Percentiles rank a stretch among this genome's conserved stretches.
These are phyloP conservation scores for Curvularia spicifera DNA, from an alignment of 2,329 filamentous ascomycete genomes.

Conservation along the genomic window DNA sequence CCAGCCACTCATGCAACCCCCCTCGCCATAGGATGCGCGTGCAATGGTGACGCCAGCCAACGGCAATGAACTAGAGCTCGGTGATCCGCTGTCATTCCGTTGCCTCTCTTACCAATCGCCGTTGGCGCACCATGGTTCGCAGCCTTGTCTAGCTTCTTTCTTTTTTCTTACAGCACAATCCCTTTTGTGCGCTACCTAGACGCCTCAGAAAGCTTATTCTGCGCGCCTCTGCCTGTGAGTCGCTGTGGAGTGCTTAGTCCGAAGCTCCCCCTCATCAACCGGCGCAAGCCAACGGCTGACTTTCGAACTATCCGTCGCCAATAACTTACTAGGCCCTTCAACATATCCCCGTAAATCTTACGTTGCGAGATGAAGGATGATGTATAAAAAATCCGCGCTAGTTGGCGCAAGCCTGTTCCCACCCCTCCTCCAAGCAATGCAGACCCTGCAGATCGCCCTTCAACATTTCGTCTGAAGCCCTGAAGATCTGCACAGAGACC, in stretches of 20 bases:
- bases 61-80: constrained; percentile 12
- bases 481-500: constrained; percentile 12
- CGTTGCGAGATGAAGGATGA: background rate
- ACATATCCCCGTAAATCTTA: background rate
- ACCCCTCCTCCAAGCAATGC: constrained; percentile 5
- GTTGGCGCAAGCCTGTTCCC: constrained; percentile 1
- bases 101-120: constrained; percentile 8
- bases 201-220: constrained; percentile 8
- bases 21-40: background rate
- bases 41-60: constrained; percentile 19
- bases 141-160: constrained; percentile 2
- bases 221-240: background rate
- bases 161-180: background rate
- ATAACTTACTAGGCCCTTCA: background rate
- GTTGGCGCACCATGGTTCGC: constrained; percentile 14
- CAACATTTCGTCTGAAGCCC: constrained; percentile 1
- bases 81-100: constrained; percentile 19
- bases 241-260: background rate
- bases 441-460: constrained; percentile 16
- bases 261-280: background rate
- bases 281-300: constrained; percentile 4
- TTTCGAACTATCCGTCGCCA: constrained; percentile 1
- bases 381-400: background rate
- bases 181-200: background rate
- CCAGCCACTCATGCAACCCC: too few relatives aligned